These are phyloP conservation scores for Begonia fuchsioides DNA, from an alignment of 306 rosid genomes.

Conservation along the genomic window DNA sequence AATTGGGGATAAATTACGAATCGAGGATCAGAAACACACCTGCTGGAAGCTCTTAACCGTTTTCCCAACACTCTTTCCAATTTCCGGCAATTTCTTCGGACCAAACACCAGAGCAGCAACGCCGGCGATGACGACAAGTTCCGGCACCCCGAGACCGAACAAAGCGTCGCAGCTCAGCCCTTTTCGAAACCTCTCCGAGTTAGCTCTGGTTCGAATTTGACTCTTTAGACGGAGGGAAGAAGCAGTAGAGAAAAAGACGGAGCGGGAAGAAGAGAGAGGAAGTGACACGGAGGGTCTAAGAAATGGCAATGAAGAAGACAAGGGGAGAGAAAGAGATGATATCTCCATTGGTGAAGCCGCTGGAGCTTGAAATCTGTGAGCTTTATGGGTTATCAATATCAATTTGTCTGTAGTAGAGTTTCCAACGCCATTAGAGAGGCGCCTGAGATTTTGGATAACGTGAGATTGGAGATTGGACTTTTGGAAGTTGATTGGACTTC, in stretches of 20 bases:
- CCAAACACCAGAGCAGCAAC: constrained; percentile 91
- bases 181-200: constrained; percentile 21
- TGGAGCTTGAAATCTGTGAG: not conserved
- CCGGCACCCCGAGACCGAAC: constrained; percentile 91
- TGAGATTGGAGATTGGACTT: not conserved
- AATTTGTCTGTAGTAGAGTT: not conserved
- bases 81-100: constrained; percentile 88
- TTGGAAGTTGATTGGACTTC: too few species aligned
- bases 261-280: constrained; percentile 28
- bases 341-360: constrained; percentile 23
- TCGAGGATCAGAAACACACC: constrained; percentile 19
- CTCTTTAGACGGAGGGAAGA: constrained; percentile 13
- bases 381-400: not conserved
- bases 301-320: constrained; percentile 23
- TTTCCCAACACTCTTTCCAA: constrained; percentile 91
- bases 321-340: constrained; percentile 31
- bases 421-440: not conserved
- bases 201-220: constrained; percentile 16
- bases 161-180: constrained; percentile 62
- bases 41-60: constrained; percentile 95
- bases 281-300: constrained; percentile 8
- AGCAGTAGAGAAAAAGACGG: constrained; percentile 22
- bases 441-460: not conserved
- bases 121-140: constrained; percentile 78
- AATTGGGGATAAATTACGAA: not conserved